Evolutionary conservation across 441 rosid genomes (phyloP).

Genomic region (Gossypium lobatum): DNA sequence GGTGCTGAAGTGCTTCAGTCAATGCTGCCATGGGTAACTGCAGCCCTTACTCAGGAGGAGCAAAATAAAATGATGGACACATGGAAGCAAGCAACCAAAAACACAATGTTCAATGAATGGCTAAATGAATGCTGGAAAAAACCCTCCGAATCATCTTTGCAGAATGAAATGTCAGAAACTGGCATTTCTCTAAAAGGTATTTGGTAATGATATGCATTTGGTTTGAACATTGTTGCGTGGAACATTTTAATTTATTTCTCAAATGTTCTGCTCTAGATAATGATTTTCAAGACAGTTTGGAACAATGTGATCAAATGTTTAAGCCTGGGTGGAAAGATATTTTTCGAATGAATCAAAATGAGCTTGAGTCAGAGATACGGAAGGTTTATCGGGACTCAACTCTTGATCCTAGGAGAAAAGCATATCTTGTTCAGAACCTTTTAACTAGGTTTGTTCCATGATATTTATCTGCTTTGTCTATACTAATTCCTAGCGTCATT

Average conservation of each 20-base stretch:
- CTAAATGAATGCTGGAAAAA: constrained; percentile 65
- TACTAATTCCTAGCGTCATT: background rate
- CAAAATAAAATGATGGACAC: constrained; percentile 77
- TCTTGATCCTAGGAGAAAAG: constrained; percentile 78
- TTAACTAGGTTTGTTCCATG: constrained; percentile 55
- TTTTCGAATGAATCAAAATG: constrained; percentile 53
- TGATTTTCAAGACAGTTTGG: constrained; percentile 41
- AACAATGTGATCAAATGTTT: constrained; percentile 34
- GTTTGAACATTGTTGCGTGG: constrained; percentile 10
- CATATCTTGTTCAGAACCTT: constrained; percentile 65
- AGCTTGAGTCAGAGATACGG: constrained; percentile 74
- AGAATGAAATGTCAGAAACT: constrained; percentile 38
- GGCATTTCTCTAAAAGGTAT: constrained; percentile 45
- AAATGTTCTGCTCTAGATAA: constrained; percentile 27
- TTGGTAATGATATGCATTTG: constrained; percentile 13
- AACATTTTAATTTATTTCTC: constrained; percentile 25
- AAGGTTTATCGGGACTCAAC: constrained; percentile 68
- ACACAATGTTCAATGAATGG: constrained; percentile 80
- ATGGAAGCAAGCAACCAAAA: constrained; percentile 79
- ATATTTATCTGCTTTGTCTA: background rate
- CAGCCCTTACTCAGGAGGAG: constrained; percentile 67
- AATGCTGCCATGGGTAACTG: constrained; percentile 80
- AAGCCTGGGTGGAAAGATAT: constrained; percentile 59
- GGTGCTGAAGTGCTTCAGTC: constrained; percentile 82
- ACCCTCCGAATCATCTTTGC: constrained; percentile 38